Evolutionary conservation across 768 basidiomycete species (phyloP).

Genomic region (Termitomyces sp.): DNA sequence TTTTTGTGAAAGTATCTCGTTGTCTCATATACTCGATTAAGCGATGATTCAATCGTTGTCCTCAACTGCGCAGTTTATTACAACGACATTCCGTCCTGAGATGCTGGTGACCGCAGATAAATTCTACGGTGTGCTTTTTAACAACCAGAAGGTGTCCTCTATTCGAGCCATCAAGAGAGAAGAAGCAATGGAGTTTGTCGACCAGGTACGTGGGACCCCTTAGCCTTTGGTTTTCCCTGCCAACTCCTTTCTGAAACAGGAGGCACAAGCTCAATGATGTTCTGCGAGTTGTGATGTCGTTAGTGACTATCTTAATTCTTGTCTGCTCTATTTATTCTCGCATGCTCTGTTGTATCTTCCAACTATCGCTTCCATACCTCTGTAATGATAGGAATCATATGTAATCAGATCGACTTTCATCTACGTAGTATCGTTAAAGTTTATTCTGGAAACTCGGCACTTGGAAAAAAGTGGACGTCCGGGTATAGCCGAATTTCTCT

Average conservation of each 20-base stretch:
- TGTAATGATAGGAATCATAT: background rate
- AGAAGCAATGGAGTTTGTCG: conserved; percentile 93
- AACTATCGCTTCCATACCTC: background rate
- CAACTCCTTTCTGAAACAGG: background rate
- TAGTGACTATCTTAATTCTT: background rate
- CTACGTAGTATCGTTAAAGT: no score
- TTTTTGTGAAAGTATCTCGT: background rate
- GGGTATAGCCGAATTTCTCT: no score
- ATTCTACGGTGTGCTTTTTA: conserved; percentile 96
- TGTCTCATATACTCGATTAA: conserved; percentile 21
- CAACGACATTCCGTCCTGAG: conserved; percentile 97
- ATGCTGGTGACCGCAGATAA: conserved; percentile 95
- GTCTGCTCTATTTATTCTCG: background rate
- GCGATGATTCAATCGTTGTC: conserved; percentile 94
- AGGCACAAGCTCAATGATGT: background rate
- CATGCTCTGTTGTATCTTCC: background rate
- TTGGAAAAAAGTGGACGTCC: no score
- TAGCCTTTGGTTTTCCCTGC: background rate
- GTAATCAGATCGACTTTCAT: no score
- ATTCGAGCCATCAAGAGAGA: conserved; percentile 85
- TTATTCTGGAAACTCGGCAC: no score
- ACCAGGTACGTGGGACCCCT: conserved; percentile 46
- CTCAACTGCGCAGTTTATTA: conserved; percentile 90
- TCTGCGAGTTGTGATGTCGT: background rate
- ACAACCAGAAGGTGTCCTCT: conserved; percentile 91